Percentiles rank a stretch among this genome's conserved stretches.
phyloP scores from a whole-genome alignment of 2,329 filamentous ascomycete genomes.

The Botrytis tulipae region DNA sequence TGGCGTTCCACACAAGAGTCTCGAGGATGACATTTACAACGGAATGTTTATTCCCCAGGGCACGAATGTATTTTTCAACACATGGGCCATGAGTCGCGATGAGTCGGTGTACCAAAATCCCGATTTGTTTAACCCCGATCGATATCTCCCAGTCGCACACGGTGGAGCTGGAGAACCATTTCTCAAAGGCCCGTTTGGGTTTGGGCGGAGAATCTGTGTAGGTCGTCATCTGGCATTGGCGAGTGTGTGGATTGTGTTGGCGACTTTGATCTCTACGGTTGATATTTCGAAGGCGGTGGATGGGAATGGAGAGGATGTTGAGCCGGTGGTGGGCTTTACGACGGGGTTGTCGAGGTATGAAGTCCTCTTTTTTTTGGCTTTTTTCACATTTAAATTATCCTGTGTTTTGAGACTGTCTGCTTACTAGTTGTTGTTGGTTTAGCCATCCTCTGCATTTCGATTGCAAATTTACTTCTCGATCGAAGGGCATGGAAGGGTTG shows the following conservation, averaged over 20 bases:
- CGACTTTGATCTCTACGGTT: constrained; percentile 43
- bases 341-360: constrained; percentile 28
- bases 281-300: constrained; percentile 39
- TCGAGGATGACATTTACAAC: constrained; percentile 55
- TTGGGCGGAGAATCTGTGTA: constrained; percentile 49
- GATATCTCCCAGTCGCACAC: constrained; percentile 43
- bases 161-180: constrained; percentile 47
- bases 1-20: constrained; percentile 54
- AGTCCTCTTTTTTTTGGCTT: constrained; percentile 17
- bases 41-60: constrained; percentile 58
- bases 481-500: not conserved
- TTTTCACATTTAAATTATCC: no score
- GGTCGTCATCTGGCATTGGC: constrained; percentile 51
- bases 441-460: constrained; percentile 8
- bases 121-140: constrained; percentile 47
- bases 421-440: not conserved
- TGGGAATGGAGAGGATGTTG: constrained; percentile 40
- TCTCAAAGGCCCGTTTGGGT: constrained; percentile 51
- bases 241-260: constrained; percentile 45
- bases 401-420: not conserved
- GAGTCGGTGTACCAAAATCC: constrained; percentile 44
- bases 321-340: constrained; percentile 33
- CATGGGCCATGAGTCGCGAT: constrained; percentile 55
- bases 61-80: constrained; percentile 50
- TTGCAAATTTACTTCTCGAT: not conserved